Base-by-base conservation (phyloP, 495 filamentous ascomycete genomes). In the Chaetomidium leptoderma region DNA sequence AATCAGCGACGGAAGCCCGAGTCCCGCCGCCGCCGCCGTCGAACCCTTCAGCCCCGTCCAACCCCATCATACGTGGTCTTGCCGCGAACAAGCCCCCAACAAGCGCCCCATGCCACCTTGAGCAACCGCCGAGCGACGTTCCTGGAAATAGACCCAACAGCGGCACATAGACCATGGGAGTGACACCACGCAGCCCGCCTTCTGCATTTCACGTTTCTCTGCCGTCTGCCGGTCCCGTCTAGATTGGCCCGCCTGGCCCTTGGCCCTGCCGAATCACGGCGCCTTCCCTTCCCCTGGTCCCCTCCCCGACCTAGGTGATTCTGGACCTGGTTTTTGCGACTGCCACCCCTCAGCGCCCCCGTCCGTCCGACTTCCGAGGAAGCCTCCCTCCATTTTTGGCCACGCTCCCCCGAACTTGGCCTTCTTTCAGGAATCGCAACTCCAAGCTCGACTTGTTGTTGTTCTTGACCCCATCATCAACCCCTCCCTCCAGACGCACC, bases 71-170 rank as follows among this genome's bases (percentile, higher is more conserved):
- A 61, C 60, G 44, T 63, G 64, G 58, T 55, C 51, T 50, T 48
- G 56, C 56, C 55, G 57, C 58, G 48, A 29, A 32, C 17, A 32
- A 11, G 54, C 46, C 55, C 48, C 27, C 39, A n/a, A n/a, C 53
- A 53, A 54, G 49, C 42, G 39, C 33, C 26, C 36, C 53, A 57
- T 44, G 40, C 48, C 40, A 53, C 37, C 52, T 39, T 30, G 44
- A 27, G 29, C 43, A 29, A 24, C 39, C 49, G 52, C 63, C 54
- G 45, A 61, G 35, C 61, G 40, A 27, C 59, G 53, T 32, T 45
- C 59, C 63, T 63, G 58, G 61, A 60, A 68, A 60, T 58, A 68
- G 60, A 58, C 50, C 54, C 55, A 51, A 49, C 33, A 55, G 58
- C 60, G 55, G 51, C 40, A 52, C 36, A 48, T 49, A 60, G 52